Evolutionary conservation across 257 asterid species (phyloP), one percentile per base, ranked within the genome.

Genomic region (Solanum virginianum): DNA sequence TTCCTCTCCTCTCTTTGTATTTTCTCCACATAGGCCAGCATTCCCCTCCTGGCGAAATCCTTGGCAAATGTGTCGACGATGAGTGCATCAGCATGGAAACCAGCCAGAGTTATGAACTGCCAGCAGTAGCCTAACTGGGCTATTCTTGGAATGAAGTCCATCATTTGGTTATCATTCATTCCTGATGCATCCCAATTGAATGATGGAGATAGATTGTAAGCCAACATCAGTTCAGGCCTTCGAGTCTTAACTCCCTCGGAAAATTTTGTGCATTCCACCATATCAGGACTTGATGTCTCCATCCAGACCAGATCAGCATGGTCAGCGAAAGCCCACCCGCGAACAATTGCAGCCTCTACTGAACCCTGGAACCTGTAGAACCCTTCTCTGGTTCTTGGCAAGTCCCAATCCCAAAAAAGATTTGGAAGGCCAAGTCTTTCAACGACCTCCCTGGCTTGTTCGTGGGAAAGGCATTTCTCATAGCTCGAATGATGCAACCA

Each of bases 101-200:
- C 98, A 0, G 97, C 99, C 1, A 97, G 90, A 22, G 99, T 97
- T 12, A 97, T 97, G 93, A 97, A 97, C 94, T 97, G 99, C 99
- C 99, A 97, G 83, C 91, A 87, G 20, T 94, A 97, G 0, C 99
- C 99, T 3, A 95, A 87, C 57, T 92, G 88, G 3, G 98, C 98
- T 6, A 97, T 97, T 83, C 80, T 91, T 0, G 99, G 98, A 36
- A 97, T 97, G 90, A 97, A 97, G 69, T 95, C 97, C 89, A 86
- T 89, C 98, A 94, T 97, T 88, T 97, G 95, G 22, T 89, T 90
- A 81, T 95, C 98, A 0, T 77, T 88, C 99, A 97, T 97, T 1
- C 99, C 98, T 1, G 98, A 95, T 0, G 99, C 98, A 54, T 94
- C 98, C 98, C 99, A 97, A 81, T 97, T 95, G 93, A 95, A 97